A percentile compares a stretch with the other conserved stretches of the same genome.
These are phyloP conservation scores for Nakazawaea sp. DNA, from an alignment of 805 yeast genomes.

Conservation along the genomic window DNA sequence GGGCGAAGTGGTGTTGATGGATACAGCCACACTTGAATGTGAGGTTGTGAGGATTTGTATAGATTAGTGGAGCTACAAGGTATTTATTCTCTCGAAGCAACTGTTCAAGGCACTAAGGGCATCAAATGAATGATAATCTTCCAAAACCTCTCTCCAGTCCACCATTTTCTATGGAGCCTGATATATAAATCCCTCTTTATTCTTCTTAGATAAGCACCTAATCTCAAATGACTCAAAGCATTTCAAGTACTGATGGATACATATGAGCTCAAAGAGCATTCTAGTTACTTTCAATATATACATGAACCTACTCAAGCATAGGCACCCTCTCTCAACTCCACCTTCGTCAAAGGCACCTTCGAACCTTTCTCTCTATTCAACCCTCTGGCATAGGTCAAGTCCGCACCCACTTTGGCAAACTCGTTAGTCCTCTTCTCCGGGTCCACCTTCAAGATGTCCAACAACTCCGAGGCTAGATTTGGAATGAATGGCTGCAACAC, in stretches of 20 bases:
- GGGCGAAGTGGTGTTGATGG: slow-evolving; percentile 58
- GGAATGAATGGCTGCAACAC: slow-evolving; percentile 74
- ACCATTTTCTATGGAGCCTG: no score
- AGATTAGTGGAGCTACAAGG: neutral
- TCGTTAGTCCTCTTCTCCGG: slow-evolving; percentile 31
- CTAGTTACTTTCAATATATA: no score
- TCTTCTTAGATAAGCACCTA: no score
- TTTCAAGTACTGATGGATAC: no score
- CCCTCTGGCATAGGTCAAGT: slow-evolving; percentile 50
- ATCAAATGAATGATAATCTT: no score
- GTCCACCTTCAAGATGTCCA: slow-evolving; percentile 59
- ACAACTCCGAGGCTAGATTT: slow-evolving; percentile 40
- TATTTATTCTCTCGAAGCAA: neutral
- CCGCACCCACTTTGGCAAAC: slow-evolving; percentile 49
- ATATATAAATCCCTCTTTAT: no score
- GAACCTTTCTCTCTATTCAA: slow-evolving; percentile 26
- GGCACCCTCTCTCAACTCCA: slow-evolving; percentile 13
- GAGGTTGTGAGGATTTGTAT: slow-evolving; percentile 32
- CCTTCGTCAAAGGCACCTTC: slow-evolving; percentile 23
- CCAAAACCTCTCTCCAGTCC: no score
- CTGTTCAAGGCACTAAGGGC: no score
- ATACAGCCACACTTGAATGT: slow-evolving; percentile 49
- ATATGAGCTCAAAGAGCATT: no score
- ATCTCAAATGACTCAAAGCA: no score
- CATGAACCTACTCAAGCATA: slow-evolving; percentile 8